Evolutionary conservation across 108 stramenopile genomes (phyloP).

Genomic region (Cyclotella atomus): DNA sequence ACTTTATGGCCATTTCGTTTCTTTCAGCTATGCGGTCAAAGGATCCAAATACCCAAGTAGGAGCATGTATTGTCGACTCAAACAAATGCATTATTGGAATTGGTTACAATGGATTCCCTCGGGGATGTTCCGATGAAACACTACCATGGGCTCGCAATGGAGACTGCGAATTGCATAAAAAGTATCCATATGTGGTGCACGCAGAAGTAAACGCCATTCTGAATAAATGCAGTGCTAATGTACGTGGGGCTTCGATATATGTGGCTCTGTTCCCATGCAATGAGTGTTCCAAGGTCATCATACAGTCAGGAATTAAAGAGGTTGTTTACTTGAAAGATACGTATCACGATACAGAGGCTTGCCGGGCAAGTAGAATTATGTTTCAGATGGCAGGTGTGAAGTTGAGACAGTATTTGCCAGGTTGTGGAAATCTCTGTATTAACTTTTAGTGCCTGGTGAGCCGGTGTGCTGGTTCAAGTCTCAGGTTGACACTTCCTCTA

Average conservation of each 20-base stretch:
- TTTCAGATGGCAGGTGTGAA: constrained; percentile 89
- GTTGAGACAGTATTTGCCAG: constrained; percentile 57
- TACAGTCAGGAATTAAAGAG: constrained; percentile 94
- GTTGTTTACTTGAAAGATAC: constrained; percentile 95
- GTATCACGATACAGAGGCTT: constrained; percentile 88
- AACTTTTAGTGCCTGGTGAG: constrained; percentile 65
- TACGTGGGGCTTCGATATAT: constrained; percentile 85
- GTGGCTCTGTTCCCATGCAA: constrained; percentile 98
- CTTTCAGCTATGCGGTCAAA: constrained; percentile 95
- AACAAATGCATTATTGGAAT: constrained; percentile 91
- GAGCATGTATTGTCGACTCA: constrained; percentile 82
- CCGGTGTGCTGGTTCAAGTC: constrained; percentile 89
- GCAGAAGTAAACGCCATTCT: constrained; percentile 98
- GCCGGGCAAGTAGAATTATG: constrained; percentile 91
- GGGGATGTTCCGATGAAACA: constrained; percentile 90
- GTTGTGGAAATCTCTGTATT: constrained; percentile 28
- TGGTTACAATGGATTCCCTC: constrained; percentile 98
- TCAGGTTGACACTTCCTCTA: constrained; percentile 90
- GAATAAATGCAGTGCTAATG: constrained; percentile 91
- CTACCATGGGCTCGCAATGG: constrained; percentile 89
- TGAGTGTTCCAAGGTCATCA: constrained; percentile 97
- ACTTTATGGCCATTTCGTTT: constrained; percentile 96
- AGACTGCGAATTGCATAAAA: constrained; percentile 76
- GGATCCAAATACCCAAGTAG: constrained; percentile 97
- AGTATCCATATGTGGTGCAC: constrained; percentile 98